Base-by-base conservation (phyloP, 768 basidiomycete genomes). In the Auricularia sp. region DNA sequence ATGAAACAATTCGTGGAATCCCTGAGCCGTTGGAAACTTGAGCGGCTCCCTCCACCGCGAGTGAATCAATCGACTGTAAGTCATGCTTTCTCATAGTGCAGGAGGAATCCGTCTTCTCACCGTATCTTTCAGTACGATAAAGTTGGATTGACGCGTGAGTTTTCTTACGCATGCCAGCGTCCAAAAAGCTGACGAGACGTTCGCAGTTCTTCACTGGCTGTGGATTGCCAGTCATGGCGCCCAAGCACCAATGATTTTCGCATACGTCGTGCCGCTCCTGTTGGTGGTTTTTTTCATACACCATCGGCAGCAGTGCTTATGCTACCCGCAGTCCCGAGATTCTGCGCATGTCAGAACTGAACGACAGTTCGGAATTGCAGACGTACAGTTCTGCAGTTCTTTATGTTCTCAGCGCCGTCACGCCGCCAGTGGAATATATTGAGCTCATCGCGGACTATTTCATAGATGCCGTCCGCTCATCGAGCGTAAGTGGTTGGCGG, bases 301-400 rank as follows among this genome's bases (percentile, higher is more conserved):
- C 36, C 3, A 35, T 16, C 39, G 23, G 3, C 23, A 36, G 18
- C 16, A 54, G 7, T 65, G 61, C 66, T 61, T 63, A 67, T 61
- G 62, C 42, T 35, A 64, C 59, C 64, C 51, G 3, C 70, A 94
- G 92, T 72, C 91, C 91, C 43, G 91, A 92, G 73, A 88, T 93
- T 65, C 81, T 95, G 71, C 87, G 85, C 66, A 91, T 96, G 88
- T 87, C 91, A 64, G 93, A 96, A 70, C 81, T 95, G 64, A 93
- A 88, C 71, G 93, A 96, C 71, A 87, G 81, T 73, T 79, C 86
- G 7, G 93, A 95, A 64, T 73, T 96, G 64, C 91, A 93, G 72
- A 80, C 83, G 36, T 90, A 90, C 70, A 88, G 90, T 68, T 85
- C 87, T 59, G 87, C 86, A 3, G 87, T 93, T 11, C 76, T 95